Evolutionary conservation across 768 basidiomycete genomes (phyloP).

Genomic region (Boletus sp.): DNA sequence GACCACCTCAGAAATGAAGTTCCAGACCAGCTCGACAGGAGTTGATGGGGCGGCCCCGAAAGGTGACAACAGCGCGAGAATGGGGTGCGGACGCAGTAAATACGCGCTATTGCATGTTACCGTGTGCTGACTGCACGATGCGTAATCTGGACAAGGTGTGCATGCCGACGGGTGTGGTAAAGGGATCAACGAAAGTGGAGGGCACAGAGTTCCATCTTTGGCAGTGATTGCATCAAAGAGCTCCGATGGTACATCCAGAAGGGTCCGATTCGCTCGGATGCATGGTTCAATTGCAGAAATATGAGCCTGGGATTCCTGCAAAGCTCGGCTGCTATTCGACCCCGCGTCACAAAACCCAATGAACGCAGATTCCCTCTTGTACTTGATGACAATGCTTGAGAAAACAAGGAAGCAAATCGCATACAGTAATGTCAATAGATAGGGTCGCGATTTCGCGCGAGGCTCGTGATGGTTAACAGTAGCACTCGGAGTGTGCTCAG

Average conservation of each 20-base stretch:
- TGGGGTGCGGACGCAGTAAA: conserved; percentile 59
- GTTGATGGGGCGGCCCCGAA: conserved; percentile 39
- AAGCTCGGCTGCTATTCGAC: conserved; percentile 52
- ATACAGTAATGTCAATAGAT: conserved; percentile 45
- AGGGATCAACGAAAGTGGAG: conserved; percentile 53
- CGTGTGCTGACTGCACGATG: conserved; percentile 52
- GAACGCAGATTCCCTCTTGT: conserved; percentile 64
- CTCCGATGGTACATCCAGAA: conserved; percentile 37
- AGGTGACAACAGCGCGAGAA: conserved; percentile 46
- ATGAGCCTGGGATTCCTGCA: conserved; percentile 48
- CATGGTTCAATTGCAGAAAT: conserved; percentile 54
- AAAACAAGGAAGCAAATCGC: conserved; percentile 35
- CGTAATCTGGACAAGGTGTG: conserved; percentile 72
- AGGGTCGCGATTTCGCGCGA: conserved; percentile 21
- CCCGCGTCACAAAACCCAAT: conserved; percentile 79
- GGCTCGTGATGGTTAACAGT: conserved; percentile 16
- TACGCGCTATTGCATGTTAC: conserved; percentile 70
- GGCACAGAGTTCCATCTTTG: conserved; percentile 44
- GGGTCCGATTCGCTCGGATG: conserved; percentile 52
- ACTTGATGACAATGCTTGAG: conserved; percentile 41
- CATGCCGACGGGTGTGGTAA: conserved; percentile 61
- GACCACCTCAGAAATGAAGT: conserved; percentile 43
- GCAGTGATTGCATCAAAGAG: conserved; percentile 26
- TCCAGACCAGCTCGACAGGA: conserved; percentile 44
- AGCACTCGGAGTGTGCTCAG: conserved; percentile 40